Evolutionary conservation across 176 grass and related monocot species (phyloP).

Genomic region (Avena atlantica): DNA sequence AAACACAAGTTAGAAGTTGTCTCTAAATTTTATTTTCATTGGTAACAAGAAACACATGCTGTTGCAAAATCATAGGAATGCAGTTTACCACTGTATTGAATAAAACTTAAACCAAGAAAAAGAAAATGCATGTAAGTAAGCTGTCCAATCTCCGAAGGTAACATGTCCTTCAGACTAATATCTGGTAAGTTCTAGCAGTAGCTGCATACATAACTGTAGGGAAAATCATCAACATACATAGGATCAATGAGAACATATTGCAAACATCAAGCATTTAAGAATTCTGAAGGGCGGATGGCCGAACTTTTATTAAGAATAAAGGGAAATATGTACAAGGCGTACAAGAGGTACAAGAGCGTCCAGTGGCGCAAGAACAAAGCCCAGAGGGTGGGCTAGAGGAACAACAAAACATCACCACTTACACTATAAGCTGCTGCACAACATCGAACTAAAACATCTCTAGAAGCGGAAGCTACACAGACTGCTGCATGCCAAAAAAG

Average conservation of each 20-base stretch:
- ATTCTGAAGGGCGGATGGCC: not conserved
- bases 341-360: too few species aligned
- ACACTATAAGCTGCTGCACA: too few species aligned
- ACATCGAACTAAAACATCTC: not conserved
- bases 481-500: too few species aligned
- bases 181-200: constrained; percentile 57
- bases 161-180: constrained; percentile 58
- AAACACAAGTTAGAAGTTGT: not conserved
- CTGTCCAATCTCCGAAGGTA: constrained; percentile 48
- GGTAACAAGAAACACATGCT: not conserved
- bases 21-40: constrained; percentile 18
- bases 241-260: not conserved
- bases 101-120: too few species aligned
- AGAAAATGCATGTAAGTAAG: constrained; percentile 44
- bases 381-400: too few species aligned
- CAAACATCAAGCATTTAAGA: not conserved
- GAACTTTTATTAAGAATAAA: too few species aligned
- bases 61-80: not conserved
- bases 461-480: constrained; percentile 21
- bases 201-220: not conserved
- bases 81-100: not conserved
- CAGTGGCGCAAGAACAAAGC: not conserved
- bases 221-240: not conserved
- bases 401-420: too few species aligned
- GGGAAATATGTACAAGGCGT: too few species aligned